These are phyloP conservation scores for Candida ascalaphidarum DNA, from an alignment of 805 yeast species.

Conservation along the genomic window DNA sequence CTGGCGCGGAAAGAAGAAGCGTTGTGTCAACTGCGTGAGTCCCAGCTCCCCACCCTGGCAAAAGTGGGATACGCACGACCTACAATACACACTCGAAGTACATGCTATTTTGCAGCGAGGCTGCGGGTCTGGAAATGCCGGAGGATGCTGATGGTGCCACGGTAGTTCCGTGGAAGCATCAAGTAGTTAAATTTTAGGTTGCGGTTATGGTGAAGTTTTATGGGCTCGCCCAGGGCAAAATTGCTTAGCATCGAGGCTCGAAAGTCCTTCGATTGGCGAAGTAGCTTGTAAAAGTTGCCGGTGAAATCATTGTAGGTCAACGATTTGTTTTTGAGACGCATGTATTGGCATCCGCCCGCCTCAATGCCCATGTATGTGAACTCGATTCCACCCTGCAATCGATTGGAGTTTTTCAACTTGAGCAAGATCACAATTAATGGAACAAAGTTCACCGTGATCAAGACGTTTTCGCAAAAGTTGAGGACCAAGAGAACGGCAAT, in stretches of 20 bases:
- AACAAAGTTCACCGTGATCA: conserved; percentile 68
- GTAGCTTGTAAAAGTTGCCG: conserved; percentile 15
- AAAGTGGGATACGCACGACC: no score
- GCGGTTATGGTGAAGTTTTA: conserved; percentile 15
- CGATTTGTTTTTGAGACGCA: conserved; percentile 27
- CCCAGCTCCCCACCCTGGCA: no score
- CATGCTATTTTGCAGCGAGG: no score
- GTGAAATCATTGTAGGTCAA: conserved; percentile 25
- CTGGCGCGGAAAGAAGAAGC: no score
- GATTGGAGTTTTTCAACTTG: conserved; percentile 68
- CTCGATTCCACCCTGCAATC: conserved; percentile 46
- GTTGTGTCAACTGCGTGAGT: no score
- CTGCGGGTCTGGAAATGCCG: no score
- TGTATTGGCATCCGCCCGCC: conserved; percentile 12
- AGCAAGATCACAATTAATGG: conserved; percentile 81
- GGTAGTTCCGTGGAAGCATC: conserved; percentile 32
- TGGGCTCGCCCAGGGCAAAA: conserved; percentile 20
- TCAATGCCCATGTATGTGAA: conserved; percentile 14
- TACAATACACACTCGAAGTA: no score
- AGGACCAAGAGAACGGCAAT: conserved; percentile 39
- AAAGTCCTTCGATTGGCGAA: conserved; percentile 21
- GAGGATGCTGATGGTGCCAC: no score
- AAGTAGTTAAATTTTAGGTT: conserved; percentile 21
- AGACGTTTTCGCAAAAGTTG: conserved; percentile 47
- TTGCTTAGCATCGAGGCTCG: no score